phyloP scores from a whole-genome alignment of 192 early-diverging fungal species.

The Jimgerdemannia lactiflua region DNA sequence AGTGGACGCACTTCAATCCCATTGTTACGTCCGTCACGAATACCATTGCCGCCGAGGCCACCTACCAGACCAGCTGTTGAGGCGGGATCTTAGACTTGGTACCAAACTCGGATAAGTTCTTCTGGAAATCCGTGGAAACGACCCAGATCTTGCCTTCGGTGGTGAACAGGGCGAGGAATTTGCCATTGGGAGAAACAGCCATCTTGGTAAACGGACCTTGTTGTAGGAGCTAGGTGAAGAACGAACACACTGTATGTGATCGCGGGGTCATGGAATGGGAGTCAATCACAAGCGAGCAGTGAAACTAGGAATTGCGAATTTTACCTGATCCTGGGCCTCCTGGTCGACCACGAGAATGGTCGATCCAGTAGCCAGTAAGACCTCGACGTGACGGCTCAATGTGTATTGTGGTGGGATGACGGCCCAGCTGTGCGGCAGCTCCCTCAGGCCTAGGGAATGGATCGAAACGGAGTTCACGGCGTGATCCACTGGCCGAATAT shows the following conservation, averaged over 20 bases:
- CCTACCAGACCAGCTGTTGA: constrained; percentile 74
- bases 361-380: constrained; percentile 69
- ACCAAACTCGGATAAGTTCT: constrained; percentile 82
- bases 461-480: not conserved
- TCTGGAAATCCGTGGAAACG: constrained; percentile 93
- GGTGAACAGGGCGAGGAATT: constrained; percentile 86
- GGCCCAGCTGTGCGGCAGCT: constrained; percentile 81
- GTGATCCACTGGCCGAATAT: not conserved
- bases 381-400: constrained; percentile 86
- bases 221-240: constrained; percentile 59
- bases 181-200: constrained; percentile 92
- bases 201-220: constrained; percentile 90
- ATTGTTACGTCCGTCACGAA: not conserved
- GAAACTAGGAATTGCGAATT: not conserved
- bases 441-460: constrained; percentile 43
- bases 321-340: constrained; percentile 78
- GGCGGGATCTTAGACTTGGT: constrained; percentile 65
- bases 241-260: not conserved
- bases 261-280: no score
- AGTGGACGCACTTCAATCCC: no score
- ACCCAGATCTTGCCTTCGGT: constrained; percentile 80
- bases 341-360: constrained; percentile 86
- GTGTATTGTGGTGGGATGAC: constrained; percentile 87
- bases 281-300: not conserved
- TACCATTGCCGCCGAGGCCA: not conserved